A percentile compares a stretch with the other conserved stretches of the same genome.
Evolutionary conservation across 1,284 basidiomycete species (phyloP).

Genomic region (Thelephora terrestris): DNA sequence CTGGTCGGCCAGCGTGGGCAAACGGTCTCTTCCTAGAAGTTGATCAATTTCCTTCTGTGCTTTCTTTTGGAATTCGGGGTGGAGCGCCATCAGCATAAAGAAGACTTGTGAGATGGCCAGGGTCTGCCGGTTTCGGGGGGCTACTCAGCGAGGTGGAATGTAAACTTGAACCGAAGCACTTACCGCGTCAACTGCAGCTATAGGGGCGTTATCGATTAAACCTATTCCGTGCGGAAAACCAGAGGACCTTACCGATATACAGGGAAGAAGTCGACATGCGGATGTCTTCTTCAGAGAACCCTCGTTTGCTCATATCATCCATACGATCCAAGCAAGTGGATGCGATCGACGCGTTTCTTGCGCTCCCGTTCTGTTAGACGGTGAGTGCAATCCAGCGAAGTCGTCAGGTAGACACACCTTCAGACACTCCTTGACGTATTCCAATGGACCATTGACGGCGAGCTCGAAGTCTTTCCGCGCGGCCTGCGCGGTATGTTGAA

Average conservation of each 20-base stretch:
- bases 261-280: conserved; percentile 1
- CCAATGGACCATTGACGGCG: conserved; percentile 7
- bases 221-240: not conserved
- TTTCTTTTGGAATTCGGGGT: conserved; percentile 13
- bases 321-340: not conserved
- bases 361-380: not conserved
- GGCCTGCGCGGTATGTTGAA: conserved; percentile 32
- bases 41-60: conserved; percentile 20
- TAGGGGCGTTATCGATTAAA: not conserved
- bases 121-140: conserved; percentile 6
- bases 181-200: conserved; percentile 4
- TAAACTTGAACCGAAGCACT: not conserved
- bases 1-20: conserved; percentile 13
- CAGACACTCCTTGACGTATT: conserved; percentile 4
- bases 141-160: not conserved
- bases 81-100: conserved; percentile 14
- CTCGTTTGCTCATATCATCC: not conserved
- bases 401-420: not conserved
- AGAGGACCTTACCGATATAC: conserved; percentile 3
- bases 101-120: conserved; percentile 11
- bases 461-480: conserved; percentile 12
- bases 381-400: not conserved
- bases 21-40: conserved; percentile 3
- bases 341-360: not conserved
- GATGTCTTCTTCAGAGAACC: conserved; percentile 2